Base-by-base conservation (phyloP, 331 rosid species). In the Phaseolus coccineus region DNA sequence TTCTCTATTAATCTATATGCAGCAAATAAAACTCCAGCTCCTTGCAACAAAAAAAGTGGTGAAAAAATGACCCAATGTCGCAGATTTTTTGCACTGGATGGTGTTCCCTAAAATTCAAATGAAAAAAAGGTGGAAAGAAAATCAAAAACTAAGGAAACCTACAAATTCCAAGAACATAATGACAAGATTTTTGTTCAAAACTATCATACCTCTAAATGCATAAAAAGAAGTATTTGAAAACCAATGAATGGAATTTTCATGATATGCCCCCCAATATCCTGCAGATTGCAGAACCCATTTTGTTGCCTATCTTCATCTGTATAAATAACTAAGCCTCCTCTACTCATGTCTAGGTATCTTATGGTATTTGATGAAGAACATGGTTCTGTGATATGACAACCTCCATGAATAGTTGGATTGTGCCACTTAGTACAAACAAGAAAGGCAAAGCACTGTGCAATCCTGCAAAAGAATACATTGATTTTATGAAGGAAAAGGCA, bases 371-470 rank as follows among this genome's bases (percentile, higher is more conserved):
- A 88, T 40, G 96, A 87, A 3, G 90, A 83, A 75, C 84, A 75
- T 28, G 97, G 87, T 86, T 87, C 97, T 70, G 86, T 81, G 52
- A 89, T 65, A 55, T 82, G 87, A 82, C 88, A 79, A 31, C 85
- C 90, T 73, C 96, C 88, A 66, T 92, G 97, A 82, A 95, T 92
- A 69, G 90, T 77, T 80, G 98, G 92, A 87, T 95, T 95, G 81
- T 92, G 88, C 98, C 98, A 95, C 91, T 91, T 95, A 14, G 97
- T 92, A 89, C 96, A 95, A 64, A 92, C 96, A 83, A 95, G 98
- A 87, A 89, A 92, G 50, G 98, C 86, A 91, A 95, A 95, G 87
- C 97, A 90, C 87, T 95, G 94, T 15, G 97, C 97, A 69, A 95
- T 91, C 28, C 98, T 95, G 94, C 78, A 78, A 79, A 82, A 72